Percentiles rank a stretch among this genome's conserved stretches.
Evolutionary conservation across 2,329 filamentous ascomycete species (phyloP).

Genomic region (Cephalotrichum gorgonifer): DNA sequence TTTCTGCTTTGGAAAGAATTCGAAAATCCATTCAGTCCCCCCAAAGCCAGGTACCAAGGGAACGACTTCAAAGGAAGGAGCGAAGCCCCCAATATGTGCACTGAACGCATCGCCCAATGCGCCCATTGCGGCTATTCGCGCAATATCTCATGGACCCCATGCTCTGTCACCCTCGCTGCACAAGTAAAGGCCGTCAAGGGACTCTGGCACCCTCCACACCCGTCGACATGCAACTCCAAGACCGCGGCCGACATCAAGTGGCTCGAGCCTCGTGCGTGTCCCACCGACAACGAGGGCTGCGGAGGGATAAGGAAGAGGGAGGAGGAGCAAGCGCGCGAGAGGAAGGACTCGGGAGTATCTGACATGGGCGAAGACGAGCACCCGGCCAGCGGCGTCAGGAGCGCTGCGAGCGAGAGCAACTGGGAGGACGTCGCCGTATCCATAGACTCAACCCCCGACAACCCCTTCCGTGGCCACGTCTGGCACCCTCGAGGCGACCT

Average conservation of each 20-base stretch:
- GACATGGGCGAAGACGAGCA: not conserved
- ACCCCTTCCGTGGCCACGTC: not conserved
- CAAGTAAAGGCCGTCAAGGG: constrained; percentile 4
- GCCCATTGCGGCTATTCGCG: constrained; percentile 9
- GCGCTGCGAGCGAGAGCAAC: not conserved
- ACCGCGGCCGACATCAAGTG: not conserved
- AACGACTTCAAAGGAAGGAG: no score
- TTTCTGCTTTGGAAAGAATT: no score
- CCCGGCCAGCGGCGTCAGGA: not conserved
- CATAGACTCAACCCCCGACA: not conserved
- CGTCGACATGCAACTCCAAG: not conserved
- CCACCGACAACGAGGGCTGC: constrained; percentile 1
- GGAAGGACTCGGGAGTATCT: not conserved
- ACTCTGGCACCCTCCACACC: not conserved
- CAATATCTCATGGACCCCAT: constrained; percentile 9
- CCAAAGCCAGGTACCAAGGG: no score
- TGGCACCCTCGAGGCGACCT: not conserved
- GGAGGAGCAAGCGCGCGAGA: not conserved
- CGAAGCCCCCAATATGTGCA: constrained; percentile 12
- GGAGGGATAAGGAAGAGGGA: constrained; percentile 1
- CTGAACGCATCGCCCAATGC: constrained; percentile 9
- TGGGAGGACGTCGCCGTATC: not conserved
- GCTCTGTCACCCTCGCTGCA: constrained; percentile 5
- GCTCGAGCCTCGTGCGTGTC: not conserved
- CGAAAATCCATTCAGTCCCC: no score